Percentiles rank a stretch among this genome's conserved stretches.
These are phyloP conservation scores for Trichoderma gamsii DNA, from an alignment of 495 filamentous ascomycete genomes.

Conservation along the genomic window DNA sequence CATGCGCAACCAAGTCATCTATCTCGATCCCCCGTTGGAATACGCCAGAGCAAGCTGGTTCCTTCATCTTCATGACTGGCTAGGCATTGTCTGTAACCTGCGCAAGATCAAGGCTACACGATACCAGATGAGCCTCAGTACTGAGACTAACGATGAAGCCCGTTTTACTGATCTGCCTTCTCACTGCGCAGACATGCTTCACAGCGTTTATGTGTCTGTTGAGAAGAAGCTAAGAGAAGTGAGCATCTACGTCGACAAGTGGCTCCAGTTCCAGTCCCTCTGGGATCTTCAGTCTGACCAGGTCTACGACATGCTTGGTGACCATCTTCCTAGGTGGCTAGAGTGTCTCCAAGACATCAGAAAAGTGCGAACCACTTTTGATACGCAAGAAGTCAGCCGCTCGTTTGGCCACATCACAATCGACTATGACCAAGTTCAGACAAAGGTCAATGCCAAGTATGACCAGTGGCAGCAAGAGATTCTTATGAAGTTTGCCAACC, in stretches of 20 bases:
- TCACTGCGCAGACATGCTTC: constrained; percentile 68
- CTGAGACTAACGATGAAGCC: constrained; percentile 56
- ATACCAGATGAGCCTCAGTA: constrained; percentile 78
- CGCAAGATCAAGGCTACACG: constrained; percentile 89
- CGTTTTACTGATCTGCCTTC: constrained; percentile 83
- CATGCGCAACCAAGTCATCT: constrained; percentile 94
- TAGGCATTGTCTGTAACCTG: constrained; percentile 85
- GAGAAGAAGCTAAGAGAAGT: constrained; percentile 73
- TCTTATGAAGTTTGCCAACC: constrained; percentile 78
- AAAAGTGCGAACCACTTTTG: constrained; percentile 87
- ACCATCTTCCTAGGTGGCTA: constrained; percentile 86
- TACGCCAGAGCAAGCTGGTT: constrained; percentile 93
- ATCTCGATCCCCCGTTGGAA: constrained; percentile 86
- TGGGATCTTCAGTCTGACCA: constrained; percentile 97
- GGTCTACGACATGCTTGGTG: constrained; percentile 85
- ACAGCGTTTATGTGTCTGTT: constrained; percentile 70
- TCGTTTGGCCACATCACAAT: constrained; percentile 90
- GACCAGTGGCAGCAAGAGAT: constrained; percentile 99
- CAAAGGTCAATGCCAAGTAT: constrained; percentile 96
- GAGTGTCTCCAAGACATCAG: constrained; percentile 92
- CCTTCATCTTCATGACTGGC: constrained; percentile 83
- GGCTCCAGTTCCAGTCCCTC: constrained; percentile 96
- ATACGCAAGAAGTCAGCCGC: constrained; percentile 85
- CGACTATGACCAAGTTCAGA: constrained; percentile 96
- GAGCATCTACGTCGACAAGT: constrained; percentile 83